Evolutionary conservation across 2,329 filamentous ascomycete species (phyloP), one percentile per base, ranked within the genome.

Genomic region (Fusarium pseudoanthophilum): DNA sequence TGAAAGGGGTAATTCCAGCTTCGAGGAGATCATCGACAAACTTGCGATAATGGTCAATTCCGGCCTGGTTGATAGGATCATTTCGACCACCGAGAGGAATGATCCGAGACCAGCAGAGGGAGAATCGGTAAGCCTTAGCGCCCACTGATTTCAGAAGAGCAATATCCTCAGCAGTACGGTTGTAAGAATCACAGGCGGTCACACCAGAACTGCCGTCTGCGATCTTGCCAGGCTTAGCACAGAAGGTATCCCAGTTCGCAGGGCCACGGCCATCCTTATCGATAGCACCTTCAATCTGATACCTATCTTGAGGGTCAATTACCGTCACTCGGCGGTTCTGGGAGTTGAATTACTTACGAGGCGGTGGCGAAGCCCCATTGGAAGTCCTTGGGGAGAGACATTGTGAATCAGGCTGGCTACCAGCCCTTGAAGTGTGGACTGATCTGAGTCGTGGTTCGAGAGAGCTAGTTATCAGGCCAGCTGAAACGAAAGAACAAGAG

Each of bases 161-260:
- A 79, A 97, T 93, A 79, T 97, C 94, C 79, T 94, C 90, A 43
- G 85, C 86, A 57, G 91, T 93, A 60, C 92, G 91, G 83, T 95
- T 91, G 86, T 97, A 97, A 34, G 93, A 95, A 84, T 97, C 93
- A 84, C 94, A 97, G 42, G 94, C 94, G 48, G 93, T 88, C 58
- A 90, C 91, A 59, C 94, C 94, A 48, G 90, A 92, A 75, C 87
- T 91, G 65, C 90, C 92, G 77, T 93, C 92, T 63, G 93, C 93
- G 78, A 96, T 95, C 84, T 96, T 97, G 78, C 93, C 93, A 11
- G 92, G 91, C 60, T 90, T 92, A 71, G 89, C 89, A 83, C 92
- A 95, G 85, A 97, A 97, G n/a, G 89, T 92, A 83, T 97, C 94
- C 94, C 94, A 97, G 82, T 97, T 96, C 70, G 92, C 94, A 61